phyloP scores from a whole-genome alignment of 768 basidiomycete genomes.

The Collybia sordida region DNA sequence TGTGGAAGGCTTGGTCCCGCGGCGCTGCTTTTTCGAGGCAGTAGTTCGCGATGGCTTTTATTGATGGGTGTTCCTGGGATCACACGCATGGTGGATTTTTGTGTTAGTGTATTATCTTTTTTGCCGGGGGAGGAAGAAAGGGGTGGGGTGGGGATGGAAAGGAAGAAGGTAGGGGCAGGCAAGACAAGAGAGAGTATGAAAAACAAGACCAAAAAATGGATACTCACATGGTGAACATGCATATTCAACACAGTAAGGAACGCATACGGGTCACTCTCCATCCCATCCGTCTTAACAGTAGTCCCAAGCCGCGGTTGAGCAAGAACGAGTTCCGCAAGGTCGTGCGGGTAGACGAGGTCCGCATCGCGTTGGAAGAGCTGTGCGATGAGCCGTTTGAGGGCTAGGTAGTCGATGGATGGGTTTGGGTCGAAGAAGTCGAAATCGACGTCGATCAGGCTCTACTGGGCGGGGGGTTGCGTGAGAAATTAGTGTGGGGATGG shows the following conservation, averaged over 20 bases:
- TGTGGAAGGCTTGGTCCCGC: slow-evolving; percentile 45
- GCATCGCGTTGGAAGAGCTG: slow-evolving; percentile 80
- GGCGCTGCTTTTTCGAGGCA: slow-evolving; percentile 57
- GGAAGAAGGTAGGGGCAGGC: no score
- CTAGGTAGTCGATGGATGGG: slow-evolving; percentile 80
- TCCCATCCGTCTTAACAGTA: slow-evolving; percentile 89
- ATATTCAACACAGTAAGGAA: slow-evolving; percentile 83
- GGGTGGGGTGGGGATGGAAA: no score
- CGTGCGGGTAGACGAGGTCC: slow-evolving; percentile 64
- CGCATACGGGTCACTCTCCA: slow-evolving; percentile 88
- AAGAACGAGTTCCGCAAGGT: slow-evolving; percentile 79
- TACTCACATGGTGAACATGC: slow-evolving; percentile 55
- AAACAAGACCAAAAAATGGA: slow-evolving; percentile 4
- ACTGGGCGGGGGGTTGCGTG: slow-evolving; percentile 24
- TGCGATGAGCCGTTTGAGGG: slow-evolving; percentile 69
- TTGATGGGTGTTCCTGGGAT: slow-evolving; percentile 68
- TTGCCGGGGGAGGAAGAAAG: no score
- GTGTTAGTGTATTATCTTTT: not conserved
- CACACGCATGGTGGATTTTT: not conserved
- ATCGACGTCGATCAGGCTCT: slow-evolving; percentile 78
- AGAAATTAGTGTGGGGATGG: no score
- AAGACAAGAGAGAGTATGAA: no score
- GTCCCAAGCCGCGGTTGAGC: slow-evolving; percentile 77
- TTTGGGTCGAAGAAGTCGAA: slow-evolving; percentile 95
- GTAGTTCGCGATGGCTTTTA: slow-evolving; percentile 71